These are phyloP conservation scores for Ophiostoma ulmi DNA, from an alignment of 2,329 filamentous ascomycete species.

Conservation along the genomic window DNA sequence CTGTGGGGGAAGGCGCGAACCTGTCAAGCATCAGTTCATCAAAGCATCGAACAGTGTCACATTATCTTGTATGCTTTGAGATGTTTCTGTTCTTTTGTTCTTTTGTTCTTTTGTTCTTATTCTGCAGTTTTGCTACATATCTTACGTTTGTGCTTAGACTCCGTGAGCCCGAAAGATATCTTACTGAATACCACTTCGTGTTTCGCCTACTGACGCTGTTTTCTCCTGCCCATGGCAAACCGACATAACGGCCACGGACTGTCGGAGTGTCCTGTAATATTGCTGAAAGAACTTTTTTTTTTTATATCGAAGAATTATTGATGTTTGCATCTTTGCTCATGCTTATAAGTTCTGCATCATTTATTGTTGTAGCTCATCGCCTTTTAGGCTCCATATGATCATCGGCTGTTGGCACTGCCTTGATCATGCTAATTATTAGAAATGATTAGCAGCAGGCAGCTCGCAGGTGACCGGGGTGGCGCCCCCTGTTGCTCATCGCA, in stretches of 20 bases:
- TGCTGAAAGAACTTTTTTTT: background rate
- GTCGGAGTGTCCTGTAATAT: background rate
- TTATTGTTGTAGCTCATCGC: background rate
- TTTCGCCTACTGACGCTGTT: background rate
- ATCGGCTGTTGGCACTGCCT: conserved; percentile 4
- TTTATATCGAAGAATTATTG: too few species aligned
- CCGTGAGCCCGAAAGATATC: background rate
- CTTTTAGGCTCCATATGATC: background rate
- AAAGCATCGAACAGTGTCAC: background rate
- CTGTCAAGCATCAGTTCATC: background rate
- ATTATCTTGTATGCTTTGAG: background rate
- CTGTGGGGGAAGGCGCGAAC: conserved; percentile 1
- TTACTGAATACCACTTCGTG: background rate
- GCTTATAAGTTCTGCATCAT: too few species aligned
- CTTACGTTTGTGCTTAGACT: background rate
- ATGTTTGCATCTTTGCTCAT: background rate
- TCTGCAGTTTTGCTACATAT: background rate
- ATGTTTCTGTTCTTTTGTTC: background rate
- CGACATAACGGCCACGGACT: background rate
- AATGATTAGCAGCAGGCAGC: background rate
- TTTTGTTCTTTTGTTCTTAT: background rate
- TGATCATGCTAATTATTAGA: background rate
- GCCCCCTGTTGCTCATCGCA: conserved; percentile 8
- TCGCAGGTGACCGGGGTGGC: background rate
- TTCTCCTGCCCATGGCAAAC: background rate